Conservation (phyloP, 83 land plant species). For the Picea abies region DNA sequence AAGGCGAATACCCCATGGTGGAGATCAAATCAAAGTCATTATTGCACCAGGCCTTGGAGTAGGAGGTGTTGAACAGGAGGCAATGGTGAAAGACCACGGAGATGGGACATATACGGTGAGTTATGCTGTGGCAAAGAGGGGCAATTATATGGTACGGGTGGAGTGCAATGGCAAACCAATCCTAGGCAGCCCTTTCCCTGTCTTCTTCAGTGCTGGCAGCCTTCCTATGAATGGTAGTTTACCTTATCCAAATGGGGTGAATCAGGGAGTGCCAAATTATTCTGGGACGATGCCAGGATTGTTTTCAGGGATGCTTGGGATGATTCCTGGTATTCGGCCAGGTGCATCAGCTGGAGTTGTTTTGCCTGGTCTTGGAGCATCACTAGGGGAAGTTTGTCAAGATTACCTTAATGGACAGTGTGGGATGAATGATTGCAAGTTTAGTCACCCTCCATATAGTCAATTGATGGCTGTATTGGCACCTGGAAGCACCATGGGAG, state of each 20-base stretch:
- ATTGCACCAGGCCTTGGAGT: constrained; percentile 84
- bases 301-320: constrained; percentile 74
- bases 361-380: constrained; percentile 85
- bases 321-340: constrained; percentile 70
- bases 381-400: constrained; percentile 88
- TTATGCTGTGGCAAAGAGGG: constrained; percentile 88
- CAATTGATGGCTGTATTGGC: constrained; percentile 81
- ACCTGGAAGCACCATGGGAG: constrained; percentile 82
- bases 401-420: constrained; percentile 85
- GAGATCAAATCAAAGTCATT: constrained; percentile 68
- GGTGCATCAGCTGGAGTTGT: constrained; percentile 87
- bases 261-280: constrained; percentile 73
- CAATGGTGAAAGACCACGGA: constrained; percentile 76
- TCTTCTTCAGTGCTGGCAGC: constrained; percentile 84
- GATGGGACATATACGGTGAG: constrained; percentile 91
- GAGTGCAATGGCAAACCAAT: constrained; percentile 82
- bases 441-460: constrained; percentile 85
- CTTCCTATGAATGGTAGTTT: constrained; percentile 23
- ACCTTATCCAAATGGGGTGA: constrained; percentile 66
- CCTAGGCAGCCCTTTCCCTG: constrained; percentile 94
- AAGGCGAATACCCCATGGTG: constrained; percentile 64
- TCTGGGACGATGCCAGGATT: constrained; percentile 64
- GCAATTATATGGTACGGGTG: constrained; percentile 91
- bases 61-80: constrained; percentile 86
- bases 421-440: constrained; percentile 73